Percentiles rank a stretch among this genome's conserved stretches.
Conservation (phyloP, 306 rosid genomes). For the Prunus mira region DNA sequence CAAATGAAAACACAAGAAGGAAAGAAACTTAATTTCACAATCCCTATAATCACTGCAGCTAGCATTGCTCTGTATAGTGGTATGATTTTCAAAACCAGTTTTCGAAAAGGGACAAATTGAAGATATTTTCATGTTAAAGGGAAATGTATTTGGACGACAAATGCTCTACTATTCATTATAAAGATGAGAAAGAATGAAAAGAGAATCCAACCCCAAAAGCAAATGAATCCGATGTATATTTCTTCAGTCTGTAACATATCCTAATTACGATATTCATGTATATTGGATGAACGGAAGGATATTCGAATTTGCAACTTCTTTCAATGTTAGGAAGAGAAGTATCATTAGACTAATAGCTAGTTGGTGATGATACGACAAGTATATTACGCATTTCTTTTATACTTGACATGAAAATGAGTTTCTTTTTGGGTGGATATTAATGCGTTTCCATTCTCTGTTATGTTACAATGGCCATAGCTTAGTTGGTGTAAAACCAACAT, state of each 20-base stretch:
- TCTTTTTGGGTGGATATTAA: not conserved
- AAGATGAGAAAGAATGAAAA: not conserved
- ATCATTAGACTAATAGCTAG: too few species aligned
- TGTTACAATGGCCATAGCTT: too few species aligned
- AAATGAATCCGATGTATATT: not conserved
- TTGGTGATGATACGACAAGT: not conserved
- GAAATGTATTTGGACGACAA: slow-evolving; percentile 32
- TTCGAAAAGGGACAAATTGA: not conserved
- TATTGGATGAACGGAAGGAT: too few species aligned
- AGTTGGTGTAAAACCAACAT: too few species aligned
- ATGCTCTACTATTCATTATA: slow-evolving; percentile 12
- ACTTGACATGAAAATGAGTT: not conserved
- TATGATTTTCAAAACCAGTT: not conserved
- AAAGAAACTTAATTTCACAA: not conserved
- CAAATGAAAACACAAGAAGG: not conserved
- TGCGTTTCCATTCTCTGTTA: not conserved
- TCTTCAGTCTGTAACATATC: too few species aligned
- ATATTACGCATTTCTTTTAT: not conserved
- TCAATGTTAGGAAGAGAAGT: not conserved
- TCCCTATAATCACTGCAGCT: not conserved
- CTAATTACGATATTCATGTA: too few species aligned
- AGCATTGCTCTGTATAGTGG: not conserved
- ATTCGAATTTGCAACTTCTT: too few species aligned
- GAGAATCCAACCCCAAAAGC: slow-evolving; percentile 22
- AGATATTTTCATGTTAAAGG: slow-evolving; percentile 4